Conservation (phyloP, 176 grass and related monocot genomes). For the Areca catechu region DNA sequence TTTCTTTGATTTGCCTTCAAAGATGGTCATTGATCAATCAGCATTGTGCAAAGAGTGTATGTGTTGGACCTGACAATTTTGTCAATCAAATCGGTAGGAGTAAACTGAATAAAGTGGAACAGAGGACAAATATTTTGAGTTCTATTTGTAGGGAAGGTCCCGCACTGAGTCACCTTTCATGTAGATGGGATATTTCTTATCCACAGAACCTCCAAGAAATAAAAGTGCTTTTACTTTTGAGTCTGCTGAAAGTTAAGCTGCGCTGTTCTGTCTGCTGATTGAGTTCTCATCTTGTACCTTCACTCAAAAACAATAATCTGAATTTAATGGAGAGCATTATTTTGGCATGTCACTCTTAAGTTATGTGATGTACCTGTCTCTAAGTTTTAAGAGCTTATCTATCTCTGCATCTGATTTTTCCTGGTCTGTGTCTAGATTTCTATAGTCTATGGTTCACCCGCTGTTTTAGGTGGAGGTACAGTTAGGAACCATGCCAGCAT, state of each 20-base stretch:
- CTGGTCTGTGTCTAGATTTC: no score
- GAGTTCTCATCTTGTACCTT: constrained; percentile 77
- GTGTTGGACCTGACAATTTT: constrained; percentile 43
- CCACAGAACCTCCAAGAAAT: constrained; percentile 57
- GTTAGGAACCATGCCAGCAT: neutral
- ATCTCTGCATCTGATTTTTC: no score
- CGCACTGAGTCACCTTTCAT: constrained; percentile 47
- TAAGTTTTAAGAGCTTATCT: no score
- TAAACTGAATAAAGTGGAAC: neutral
- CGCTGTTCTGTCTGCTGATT: constrained; percentile 51
- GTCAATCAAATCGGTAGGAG: neutral
- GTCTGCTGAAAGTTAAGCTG: constrained; percentile 30
- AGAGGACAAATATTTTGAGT: neutral
- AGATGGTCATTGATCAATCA: constrained; percentile 69
- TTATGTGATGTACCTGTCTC: no score
- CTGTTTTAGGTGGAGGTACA: constrained; percentile 60
- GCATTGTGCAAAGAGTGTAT: constrained; percentile 56
- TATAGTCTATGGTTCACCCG: constrained; percentile 32
- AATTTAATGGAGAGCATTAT: no score
- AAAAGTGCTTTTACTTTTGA: constrained; percentile 42
- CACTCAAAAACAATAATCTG: neutral
- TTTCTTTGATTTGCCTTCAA: constrained; percentile 45
- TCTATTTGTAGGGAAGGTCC: neutral
- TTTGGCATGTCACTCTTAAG: no score
- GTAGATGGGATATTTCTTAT: constrained; percentile 66